Conservation (phyloP, 2,329 filamentous ascomycete genomes). For the Colletotrichum godetiae region DNA sequence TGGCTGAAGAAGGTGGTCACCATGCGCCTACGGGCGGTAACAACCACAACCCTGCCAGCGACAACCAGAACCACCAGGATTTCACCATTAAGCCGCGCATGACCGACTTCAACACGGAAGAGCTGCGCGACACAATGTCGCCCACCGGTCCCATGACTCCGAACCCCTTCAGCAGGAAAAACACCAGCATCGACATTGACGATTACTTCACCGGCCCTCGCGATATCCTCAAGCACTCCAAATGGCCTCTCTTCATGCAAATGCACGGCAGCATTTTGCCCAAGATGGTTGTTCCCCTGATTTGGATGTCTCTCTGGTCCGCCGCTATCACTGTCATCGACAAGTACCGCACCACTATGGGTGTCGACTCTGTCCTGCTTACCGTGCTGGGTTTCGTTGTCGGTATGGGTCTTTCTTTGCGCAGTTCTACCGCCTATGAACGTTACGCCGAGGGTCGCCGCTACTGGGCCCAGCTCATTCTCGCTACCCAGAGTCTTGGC, state of each 20-base stretch:
- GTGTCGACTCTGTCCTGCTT: slow-evolving; percentile 66
- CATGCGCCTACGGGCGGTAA: background rate
- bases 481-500: slow-evolving; percentile 74
- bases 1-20: slow-evolving; percentile 31
- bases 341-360: slow-evolving; percentile 51
- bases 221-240: slow-evolving; percentile 78
- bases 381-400: slow-evolving; percentile 87
- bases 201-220: slow-evolving; percentile 75
- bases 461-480: slow-evolving; percentile 70
- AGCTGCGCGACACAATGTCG: slow-evolving; percentile 43
- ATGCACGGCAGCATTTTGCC: slow-evolving; percentile 81
- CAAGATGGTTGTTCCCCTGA: slow-evolving; percentile 77
- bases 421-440: slow-evolving; percentile 82
- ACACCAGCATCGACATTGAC: slow-evolving; percentile 60
- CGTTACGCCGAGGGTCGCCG: slow-evolving; percentile 74
- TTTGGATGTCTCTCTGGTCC: slow-evolving; percentile 73
- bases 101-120: slow-evolving; percentile 13
- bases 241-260: slow-evolving; percentile 80
- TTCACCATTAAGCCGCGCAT: slow-evolving; percentile 27
- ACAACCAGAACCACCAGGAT: slow-evolving; percentile 7
- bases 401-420: slow-evolving; percentile 81
- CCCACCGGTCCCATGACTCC: slow-evolving; percentile 45
- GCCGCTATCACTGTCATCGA: slow-evolving; percentile 71
- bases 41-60: slow-evolving; percentile 21
- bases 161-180: slow-evolving; percentile 45